These are phyloP conservation scores for Populus hybrid DNA, from an alignment of 441 rosid species.

Conservation along the genomic window DNA sequence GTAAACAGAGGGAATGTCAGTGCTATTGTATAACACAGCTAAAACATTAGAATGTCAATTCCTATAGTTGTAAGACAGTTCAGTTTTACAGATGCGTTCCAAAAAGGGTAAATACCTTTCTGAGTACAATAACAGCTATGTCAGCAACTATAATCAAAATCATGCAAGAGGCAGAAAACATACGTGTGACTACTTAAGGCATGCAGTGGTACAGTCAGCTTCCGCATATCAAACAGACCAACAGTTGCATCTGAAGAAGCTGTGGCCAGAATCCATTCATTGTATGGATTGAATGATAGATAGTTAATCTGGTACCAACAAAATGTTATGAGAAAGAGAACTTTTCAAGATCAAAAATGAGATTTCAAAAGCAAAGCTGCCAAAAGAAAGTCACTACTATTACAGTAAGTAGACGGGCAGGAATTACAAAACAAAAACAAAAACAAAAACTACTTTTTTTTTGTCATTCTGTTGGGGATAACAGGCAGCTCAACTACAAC, in stretches of 20 bases:
- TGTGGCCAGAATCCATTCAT: constrained; percentile 86
- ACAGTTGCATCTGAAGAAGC: constrained; percentile 79
- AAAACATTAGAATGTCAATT: not conserved
- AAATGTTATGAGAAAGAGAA: not conserved
- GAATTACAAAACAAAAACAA: not conserved
- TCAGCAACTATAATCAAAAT: not conserved
- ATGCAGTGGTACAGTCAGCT: constrained; percentile 59
- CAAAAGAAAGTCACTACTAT: not conserved
- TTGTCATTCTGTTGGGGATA: not conserved
- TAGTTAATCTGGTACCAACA: constrained; percentile 50
- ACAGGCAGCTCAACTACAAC: not conserved
- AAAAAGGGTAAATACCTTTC: not conserved
- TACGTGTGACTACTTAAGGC: constrained; percentile 62
- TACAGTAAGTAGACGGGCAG: not conserved
- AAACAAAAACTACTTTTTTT: not conserved
- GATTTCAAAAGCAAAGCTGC: not conserved
- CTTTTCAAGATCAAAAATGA: not conserved
- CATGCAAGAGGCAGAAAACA: constrained; percentile 16
- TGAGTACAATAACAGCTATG: not conserved
- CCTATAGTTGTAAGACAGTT: not conserved
- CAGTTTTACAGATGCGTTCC: not conserved
- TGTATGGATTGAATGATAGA: constrained; percentile 68
- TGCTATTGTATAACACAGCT: not conserved
- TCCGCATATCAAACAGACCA: constrained; percentile 70
- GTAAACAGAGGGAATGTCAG: not conserved